Evolutionary conservation across 148 eudicot species (phyloP), one percentile per base, ranked within the genome.

Genomic region (Nepenthes mirabilis): DNA sequence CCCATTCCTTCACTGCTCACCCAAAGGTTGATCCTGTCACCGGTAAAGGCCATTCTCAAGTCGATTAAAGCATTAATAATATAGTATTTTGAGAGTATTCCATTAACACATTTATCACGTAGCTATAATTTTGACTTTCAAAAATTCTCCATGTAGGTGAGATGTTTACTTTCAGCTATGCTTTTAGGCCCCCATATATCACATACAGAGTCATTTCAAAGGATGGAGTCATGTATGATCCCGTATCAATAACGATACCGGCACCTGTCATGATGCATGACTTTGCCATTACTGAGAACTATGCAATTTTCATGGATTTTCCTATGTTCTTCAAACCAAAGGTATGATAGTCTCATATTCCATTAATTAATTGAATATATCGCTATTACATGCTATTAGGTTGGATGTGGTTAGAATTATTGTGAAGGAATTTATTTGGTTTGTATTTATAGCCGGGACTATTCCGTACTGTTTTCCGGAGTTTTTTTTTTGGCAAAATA

Each of bases 201-300:
- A 86, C 95, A 47, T 90, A 90, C 59, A 80, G 97, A 72, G 95
- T 90, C 36, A 80, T 90, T 62, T 81, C 97, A 43, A 83, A 84
- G 72, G 90, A 86, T 47, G 95, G 97, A 37, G 68, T 73, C 63
- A 86, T 90, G 95, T 71, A 80, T 58, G 97, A 86, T 76, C 97
- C 97, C 6, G 97, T 90, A 51, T 95, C 90, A 67, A 86, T 90
- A 72, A 90, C 97, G 33, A 52, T 90, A 60, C 68, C 86, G n/a
- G 90, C 71, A 0, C 77, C 97, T 12, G 65, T 90, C 58, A 86
- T 90, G 97, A 86, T 90, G 97, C 97, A 90, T 72, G 97, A 90
- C 79, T 90, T 90, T 73, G 97, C 95, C 65, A 90, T 90, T 69
- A 83, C 95, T 64, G 90, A 86, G 73, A 90, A 86, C 68, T 90